Base-by-base conservation (phyloP, 2,329 filamentous ascomycete species). In the Aspergillus neotritici region DNA sequence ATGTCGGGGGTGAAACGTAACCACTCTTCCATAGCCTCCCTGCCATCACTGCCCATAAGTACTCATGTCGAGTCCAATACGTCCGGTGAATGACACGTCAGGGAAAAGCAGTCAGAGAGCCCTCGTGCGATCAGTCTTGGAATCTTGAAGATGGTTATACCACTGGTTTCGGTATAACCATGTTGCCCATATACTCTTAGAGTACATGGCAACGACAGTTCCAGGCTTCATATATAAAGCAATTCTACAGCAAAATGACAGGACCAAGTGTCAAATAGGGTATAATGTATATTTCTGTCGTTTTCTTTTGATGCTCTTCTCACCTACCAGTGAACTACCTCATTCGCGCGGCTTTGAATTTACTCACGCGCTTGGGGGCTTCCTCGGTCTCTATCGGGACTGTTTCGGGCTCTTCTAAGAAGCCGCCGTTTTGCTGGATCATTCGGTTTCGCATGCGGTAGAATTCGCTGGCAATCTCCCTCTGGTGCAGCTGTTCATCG, bases 391-490 rank as follows among this genome's bases (percentile, higher is more conserved):
- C 80, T 41, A 89, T 71, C 1, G 84, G 79, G 40, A 85, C 76
- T 36, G 82, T 78, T 35, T 75, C 77, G 40, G 79, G 74, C 47
- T 87, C 82, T 46, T 88, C 77, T 55, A 85, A 69, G 63, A 95
- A 94, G 3, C 89, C 89, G 40, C 89, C 89, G 55, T 93, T 81
- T 54, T 82, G 78, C 53, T 88, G 81, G 41, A 96, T 89, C 66
- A 94, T 83, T 57, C 79, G 80, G 61, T 90, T 94, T 14, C 91
- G 84, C 64, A 87, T 75, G 34, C 80, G 82, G 63, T 94, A 85
- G 64, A 94, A 94, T 60, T 94, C 86, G 31, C 80, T 79, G 6
- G 86, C 83, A 11, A 94, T 82, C 63, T 94, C 85, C 49, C 86
- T 82, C 41, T 85, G 78, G 39, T 91, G 73, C 25, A 90, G 70